Conservation (phyloP, 441 rosid species). For the Pelargonium citronellum region DNA sequence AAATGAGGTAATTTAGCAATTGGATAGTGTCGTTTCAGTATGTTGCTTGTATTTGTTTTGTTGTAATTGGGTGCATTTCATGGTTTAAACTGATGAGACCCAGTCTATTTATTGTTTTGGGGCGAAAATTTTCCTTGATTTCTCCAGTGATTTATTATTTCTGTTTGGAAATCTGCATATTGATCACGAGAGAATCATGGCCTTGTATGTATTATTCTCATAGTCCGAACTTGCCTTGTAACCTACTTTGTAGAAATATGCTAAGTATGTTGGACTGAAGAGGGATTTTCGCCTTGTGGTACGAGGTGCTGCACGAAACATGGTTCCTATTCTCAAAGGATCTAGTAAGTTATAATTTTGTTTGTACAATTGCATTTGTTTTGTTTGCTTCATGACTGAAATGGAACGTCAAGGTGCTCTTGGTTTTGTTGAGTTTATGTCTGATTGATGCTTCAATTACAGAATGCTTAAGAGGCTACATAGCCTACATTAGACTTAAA, state of each 20-base stretch:
- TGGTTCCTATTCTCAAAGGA: constrained; percentile 76
- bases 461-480: no score
- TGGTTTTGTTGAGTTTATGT: no score
- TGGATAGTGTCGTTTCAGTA: background rate
- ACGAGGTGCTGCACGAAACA: constrained; percentile 95
- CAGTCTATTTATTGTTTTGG: background rate
- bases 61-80: background rate
- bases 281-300: constrained; percentile 96
- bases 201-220: background rate
- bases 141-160: no score
- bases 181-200: constrained; percentile 11
- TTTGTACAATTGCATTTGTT: no score
- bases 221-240: constrained; percentile 24
- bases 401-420: no score
- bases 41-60: background rate
- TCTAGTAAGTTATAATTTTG: constrained; percentile 45
- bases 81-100: background rate
- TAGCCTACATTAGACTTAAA: no score
- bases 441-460: no score
- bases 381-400: no score
- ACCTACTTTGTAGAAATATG: constrained; percentile 55
- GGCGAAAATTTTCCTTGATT: background rate
- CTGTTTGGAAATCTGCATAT: no score
- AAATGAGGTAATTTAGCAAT: constrained; percentile 47
- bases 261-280: constrained; percentile 82